A percentile compares a stretch with the other conserved stretches of the same genome.
Conservation (phyloP, 2,329 filamentous ascomycete species). For the Hypoxylon sp. region DNA sequence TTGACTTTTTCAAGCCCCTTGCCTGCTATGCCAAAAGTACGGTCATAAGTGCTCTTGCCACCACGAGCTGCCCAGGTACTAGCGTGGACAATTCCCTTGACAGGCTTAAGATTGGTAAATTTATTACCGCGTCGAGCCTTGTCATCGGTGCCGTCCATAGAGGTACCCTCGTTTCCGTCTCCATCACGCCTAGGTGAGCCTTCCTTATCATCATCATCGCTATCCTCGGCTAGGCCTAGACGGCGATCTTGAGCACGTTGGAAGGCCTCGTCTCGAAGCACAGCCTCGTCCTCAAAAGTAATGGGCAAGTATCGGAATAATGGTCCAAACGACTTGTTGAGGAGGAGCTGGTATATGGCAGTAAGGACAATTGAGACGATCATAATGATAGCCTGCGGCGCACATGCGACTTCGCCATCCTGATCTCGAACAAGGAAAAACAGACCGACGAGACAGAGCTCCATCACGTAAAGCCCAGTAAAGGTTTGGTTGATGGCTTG, state of each 20-base stretch:
- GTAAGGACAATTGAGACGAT: conserved; percentile 81
- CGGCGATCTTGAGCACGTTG: conserved; percentile 81
- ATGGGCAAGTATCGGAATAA: conserved; percentile 92
- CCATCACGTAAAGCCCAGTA: conserved; percentile 94
- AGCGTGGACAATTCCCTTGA: conserved; percentile 64
- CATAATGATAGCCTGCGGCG: conserved; percentile 87
- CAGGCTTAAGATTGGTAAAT: conserved; percentile 56
- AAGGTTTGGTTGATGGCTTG: conserved; percentile 96
- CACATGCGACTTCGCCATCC: conserved; percentile 69
- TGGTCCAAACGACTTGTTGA: conserved; percentile 88
- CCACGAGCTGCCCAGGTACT: conserved; percentile 65
- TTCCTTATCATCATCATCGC: conserved; percentile 62
- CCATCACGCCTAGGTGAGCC: conserved; percentile 59
- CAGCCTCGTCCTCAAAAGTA: conserved; percentile 94
- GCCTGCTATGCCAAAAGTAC: conserved; percentile 61
- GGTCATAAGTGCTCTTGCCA: conserved; percentile 64
- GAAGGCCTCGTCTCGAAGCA: conserved; percentile 91
- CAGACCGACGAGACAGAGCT: conserved; percentile 87
- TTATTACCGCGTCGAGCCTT: conserved; percentile 49
- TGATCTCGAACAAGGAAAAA: conserved; percentile 83
- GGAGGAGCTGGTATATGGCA: conserved; percentile 79
- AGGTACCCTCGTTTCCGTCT: conserved; percentile 57
- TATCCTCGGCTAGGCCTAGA: conserved; percentile 71
- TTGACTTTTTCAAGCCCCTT: conserved; percentile 60
- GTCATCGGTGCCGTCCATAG: conserved; percentile 50